Percentiles rank a stretch among this genome's conserved stretches.
Conservation (phyloP, 345 rosid genomes). For the Ceriops decandra region DNA sequence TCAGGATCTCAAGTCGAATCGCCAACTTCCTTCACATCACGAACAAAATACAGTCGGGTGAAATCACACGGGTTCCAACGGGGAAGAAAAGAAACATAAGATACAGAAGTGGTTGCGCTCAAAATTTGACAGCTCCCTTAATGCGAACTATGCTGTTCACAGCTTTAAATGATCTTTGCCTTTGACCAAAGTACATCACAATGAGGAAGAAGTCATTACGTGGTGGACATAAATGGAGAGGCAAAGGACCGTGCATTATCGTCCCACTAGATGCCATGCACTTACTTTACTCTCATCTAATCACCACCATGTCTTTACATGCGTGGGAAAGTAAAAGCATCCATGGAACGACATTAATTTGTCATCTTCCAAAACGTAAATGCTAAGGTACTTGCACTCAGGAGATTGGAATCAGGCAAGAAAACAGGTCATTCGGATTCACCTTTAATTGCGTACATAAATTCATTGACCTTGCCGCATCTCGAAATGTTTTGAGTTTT, state of each 20-base stretch:
- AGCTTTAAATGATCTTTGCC: neutral
- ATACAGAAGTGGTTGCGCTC: conserved; percentile 13
- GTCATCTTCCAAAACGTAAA: conserved; percentile 15
- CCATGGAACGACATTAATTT: neutral
- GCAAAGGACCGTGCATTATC: neutral
- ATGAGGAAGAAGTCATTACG: neutral
- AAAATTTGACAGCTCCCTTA: neutral
- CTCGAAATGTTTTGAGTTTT: too few relatives aligned
- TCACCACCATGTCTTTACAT: neutral
- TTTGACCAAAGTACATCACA: neutral
- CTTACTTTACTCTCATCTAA: neutral
- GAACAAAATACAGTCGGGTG: too few relatives aligned
- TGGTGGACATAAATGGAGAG: conserved; percentile 7
- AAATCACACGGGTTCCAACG: too few relatives aligned
- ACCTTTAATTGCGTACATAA: too few relatives aligned
- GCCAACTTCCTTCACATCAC: too few relatives aligned
- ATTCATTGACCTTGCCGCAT: too few relatives aligned
- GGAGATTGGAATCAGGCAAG: neutral
- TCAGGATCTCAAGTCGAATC: too few relatives aligned
- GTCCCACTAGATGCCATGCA: conserved; percentile 18
- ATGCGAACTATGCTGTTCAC: too few relatives aligned
- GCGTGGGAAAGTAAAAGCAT: conserved; percentile 10
- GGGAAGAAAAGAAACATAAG: too few relatives aligned
- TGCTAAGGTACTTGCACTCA: neutral
- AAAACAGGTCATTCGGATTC: too few relatives aligned